Evolutionary conservation across 2,329 filamentous ascomycete genomes (phyloP).

Genomic region (Fusarium avenaceum): DNA sequence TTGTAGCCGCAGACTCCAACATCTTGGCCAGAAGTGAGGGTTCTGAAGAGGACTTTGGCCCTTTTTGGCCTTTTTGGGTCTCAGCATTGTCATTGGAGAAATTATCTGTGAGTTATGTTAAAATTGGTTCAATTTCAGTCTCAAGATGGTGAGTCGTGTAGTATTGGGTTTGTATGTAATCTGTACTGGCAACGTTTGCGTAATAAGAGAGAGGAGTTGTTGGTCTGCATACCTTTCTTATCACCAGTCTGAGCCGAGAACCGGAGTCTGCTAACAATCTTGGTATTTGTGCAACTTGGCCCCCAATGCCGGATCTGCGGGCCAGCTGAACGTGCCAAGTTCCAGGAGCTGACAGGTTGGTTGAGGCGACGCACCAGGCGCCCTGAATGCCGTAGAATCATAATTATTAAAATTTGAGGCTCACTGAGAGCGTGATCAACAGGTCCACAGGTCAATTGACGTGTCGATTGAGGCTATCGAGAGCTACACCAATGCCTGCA

Average conservation of each 20-base stretch:
- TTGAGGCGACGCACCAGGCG: conserved; percentile 48
- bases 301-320: conserved; percentile 37
- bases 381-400: conserved; percentile 47
- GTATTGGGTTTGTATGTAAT: neutral
- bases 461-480: conserved; percentile 25
- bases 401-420: conserved; percentile 26
- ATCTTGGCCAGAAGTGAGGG: conserved; percentile 69
- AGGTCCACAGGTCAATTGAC: conserved; percentile 23
- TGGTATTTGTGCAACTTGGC: conserved; percentile 29
- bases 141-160: neutral
- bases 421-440: conserved; percentile 8
- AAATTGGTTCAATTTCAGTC: conserved; percentile 2
- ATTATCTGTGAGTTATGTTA: conserved; percentile 34
- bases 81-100: conserved; percentile 3
- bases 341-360: conserved; percentile 32
- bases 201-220: neutral
- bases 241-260: conserved; percentile 51
- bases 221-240: conserved; percentile 47
- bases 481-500: conserved; percentile 17
- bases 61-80: conserved; percentile 14
- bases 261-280: conserved; percentile 34
- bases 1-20: conserved; percentile 80
- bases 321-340: conserved; percentile 36
- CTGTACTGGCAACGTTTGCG: neutral
- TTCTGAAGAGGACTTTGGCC: conserved; percentile 43